Base-by-base conservation (phyloP, 1,284 basidiomycete genomes). In the Irpex sp. region DNA sequence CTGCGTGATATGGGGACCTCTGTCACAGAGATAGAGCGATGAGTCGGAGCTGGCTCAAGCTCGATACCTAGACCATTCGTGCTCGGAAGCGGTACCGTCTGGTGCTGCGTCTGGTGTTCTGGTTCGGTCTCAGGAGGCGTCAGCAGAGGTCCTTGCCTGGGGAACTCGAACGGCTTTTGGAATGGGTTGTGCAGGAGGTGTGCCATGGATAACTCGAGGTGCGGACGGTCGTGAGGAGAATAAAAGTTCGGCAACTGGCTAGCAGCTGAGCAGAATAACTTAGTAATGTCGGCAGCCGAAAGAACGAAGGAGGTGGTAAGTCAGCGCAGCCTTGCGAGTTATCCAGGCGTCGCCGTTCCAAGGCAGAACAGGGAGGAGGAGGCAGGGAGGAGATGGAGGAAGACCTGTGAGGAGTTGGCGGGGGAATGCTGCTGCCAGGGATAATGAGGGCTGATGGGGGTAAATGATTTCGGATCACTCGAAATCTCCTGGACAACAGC, bases 81-180 rank as follows among this genome's bases (percentile, higher is more conserved):
- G 48, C 64, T 62, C 42, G 63, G 61, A 3, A 39, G 12, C 18
- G 39, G 33, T 10, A 37, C 64, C 62, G 14, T 19, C 45, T 10
- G 58, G 39, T 35, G 56, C 48, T 36, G 59, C 21, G 55, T 63
- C 59, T 65, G 62, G 59, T 68, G 63, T 58, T 82, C 81, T 52
- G 74, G 69, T 61, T 82, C 80, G 5, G 82, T 83, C 57, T 87
- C 85, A 37, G 83, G 80, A 51, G 84, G 82, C 58, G 79, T 85
- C 45, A 78, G 75, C 14, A 80, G 78, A 61, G 75, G 72, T 5
- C 66, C 67, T 28, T 72, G 74, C 54, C 77, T 77, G 47, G 80
- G 76, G 65, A 82, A 77, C 63, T 81, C 76, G 69, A 80, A 81
- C 47, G 78, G 76, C 78, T 78, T 79, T 65, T 80, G 77, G 66